Evolutionary conservation across 2,329 filamentous ascomycete genomes (phyloP).

Genomic region (Penicillium sp.): DNA sequence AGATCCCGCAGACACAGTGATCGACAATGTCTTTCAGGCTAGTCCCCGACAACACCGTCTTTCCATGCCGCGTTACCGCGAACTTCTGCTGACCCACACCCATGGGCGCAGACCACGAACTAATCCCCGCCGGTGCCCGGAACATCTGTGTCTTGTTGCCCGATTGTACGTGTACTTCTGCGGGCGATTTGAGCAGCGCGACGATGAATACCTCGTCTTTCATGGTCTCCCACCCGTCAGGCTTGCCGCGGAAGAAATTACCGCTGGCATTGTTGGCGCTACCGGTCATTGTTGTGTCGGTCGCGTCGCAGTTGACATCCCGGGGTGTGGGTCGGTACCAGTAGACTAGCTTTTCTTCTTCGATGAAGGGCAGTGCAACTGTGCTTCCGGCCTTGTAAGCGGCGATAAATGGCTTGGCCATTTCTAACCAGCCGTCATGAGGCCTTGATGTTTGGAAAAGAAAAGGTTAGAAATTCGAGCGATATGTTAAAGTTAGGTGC

Average conservation of each 20-base stretch:
- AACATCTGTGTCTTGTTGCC: conserved; percentile 48
- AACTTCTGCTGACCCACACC: conserved; percentile 52
- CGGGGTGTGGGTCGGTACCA: conserved; percentile 57
- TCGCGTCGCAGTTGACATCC: conserved; percentile 51
- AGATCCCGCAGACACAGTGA: conserved; percentile 52
- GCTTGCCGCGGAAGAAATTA: conserved; percentile 56
- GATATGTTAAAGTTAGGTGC: background rate
- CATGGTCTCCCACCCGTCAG: conserved; percentile 53
- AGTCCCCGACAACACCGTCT: conserved; percentile 47
- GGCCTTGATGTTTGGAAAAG: conserved; percentile 34
- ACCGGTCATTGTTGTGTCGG: conserved; percentile 51
- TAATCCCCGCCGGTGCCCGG: conserved; percentile 49
- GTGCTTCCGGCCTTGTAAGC: conserved; percentile 51
- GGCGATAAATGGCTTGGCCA: conserved; percentile 56
- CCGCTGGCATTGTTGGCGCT: conserved; percentile 48
- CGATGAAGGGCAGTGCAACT: conserved; percentile 41
- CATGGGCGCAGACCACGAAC: conserved; percentile 49
- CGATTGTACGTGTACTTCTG: conserved; percentile 48
- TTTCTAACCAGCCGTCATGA: conserved; percentile 55
- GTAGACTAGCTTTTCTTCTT: conserved; percentile 54
- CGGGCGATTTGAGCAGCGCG: conserved; percentile 50
- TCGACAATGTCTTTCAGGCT: conserved; percentile 54
- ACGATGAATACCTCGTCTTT: conserved; percentile 55
- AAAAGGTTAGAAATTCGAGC: background rate
- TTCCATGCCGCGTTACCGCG: conserved; percentile 43